phyloP scores from a whole-genome alignment of 495 filamentous ascomycete genomes.

The Platismatia glauca region DNA sequence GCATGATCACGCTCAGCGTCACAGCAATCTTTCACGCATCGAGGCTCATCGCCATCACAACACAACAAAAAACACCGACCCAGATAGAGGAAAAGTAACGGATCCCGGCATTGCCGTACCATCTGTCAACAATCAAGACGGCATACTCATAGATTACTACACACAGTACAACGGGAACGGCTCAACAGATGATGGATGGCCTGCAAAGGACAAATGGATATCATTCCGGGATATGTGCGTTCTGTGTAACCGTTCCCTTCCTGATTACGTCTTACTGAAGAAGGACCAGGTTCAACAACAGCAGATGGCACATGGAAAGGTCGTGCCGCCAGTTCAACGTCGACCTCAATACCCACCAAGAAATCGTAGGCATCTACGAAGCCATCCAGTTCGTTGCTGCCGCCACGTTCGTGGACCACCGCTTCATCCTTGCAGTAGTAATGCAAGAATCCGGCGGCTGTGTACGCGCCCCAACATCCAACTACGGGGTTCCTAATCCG shows the following conservation, averaged over 20 bases:
- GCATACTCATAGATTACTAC: constrained; percentile 14
- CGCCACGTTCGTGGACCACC: constrained; percentile 39
- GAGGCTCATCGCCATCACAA: not conserved
- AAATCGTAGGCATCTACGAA: constrained; percentile 34
- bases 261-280: not conserved
- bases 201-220: constrained; percentile 17
- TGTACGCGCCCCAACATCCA: constrained; percentile 42
- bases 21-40: not conserved
- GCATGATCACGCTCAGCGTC: not conserved
- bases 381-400: constrained; percentile 34
- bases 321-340: constrained; percentile 37
- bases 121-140: constrained; percentile 9
- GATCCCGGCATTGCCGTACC: not conserved
- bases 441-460: constrained; percentile 55
- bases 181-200: constrained; percentile 18
- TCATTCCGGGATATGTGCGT: constrained; percentile 20
- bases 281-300: constrained; percentile 33
- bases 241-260: not conserved
- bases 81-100: constrained; percentile 1
- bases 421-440: constrained; percentile 49
- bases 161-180: constrained; percentile 19
- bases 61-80: not conserved
- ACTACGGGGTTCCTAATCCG: constrained; percentile 40
- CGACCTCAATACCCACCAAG: constrained; percentile 31
- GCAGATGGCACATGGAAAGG: constrained; percentile 32